phyloP scores from a whole-genome alignment of 148 eudicot species.

The Rhododendron henanense region DNA sequence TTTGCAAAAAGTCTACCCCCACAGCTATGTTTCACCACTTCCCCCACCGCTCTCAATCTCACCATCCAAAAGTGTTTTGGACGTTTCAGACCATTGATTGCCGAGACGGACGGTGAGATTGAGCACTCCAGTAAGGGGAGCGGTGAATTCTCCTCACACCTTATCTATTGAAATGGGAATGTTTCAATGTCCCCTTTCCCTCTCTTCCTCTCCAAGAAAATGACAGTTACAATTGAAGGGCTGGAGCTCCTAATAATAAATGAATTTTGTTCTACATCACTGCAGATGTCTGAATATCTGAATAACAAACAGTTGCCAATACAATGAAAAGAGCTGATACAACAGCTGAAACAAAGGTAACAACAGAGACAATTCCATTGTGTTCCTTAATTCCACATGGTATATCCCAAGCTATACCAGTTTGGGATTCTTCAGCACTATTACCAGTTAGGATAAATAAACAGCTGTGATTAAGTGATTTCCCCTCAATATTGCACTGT shows the following conservation, averaged over 20 bases:
- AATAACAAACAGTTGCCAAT: slow-evolving; percentile 36
- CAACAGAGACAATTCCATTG: slow-evolving; percentile 42
- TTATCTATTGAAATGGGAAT: neutral
- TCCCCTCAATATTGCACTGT: slow-evolving; percentile 33
- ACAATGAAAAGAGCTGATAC: slow-evolving; percentile 50
- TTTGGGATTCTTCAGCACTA: slow-evolving; percentile 14
- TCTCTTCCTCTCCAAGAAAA: neutral
- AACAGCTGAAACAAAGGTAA: slow-evolving; percentile 64
- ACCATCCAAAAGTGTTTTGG: too few species aligned
- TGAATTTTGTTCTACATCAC: slow-evolving; percentile 25
- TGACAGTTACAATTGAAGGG: neutral
- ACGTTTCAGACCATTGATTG: too few species aligned
- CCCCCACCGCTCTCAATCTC: too few species aligned
- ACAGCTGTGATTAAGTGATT: slow-evolving; percentile 28
- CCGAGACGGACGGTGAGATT: too few species aligned
- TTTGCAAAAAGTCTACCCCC: neutral
- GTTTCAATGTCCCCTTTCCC: neutral
- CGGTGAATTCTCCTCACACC: neutral
- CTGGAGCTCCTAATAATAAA: neutral
- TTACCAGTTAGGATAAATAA: slow-evolving; percentile 19
- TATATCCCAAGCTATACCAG: slow-evolving; percentile 50
- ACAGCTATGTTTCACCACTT: too few species aligned
- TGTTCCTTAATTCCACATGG: slow-evolving; percentile 70
- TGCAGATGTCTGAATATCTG: slow-evolving; percentile 16
- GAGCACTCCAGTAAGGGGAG: too few species aligned